Percentiles rank a stretch among this genome's conserved stretches.
Evolutionary conservation across 441 rosid species (phyloP).

Genomic region (Melastoma candidum): DNA sequence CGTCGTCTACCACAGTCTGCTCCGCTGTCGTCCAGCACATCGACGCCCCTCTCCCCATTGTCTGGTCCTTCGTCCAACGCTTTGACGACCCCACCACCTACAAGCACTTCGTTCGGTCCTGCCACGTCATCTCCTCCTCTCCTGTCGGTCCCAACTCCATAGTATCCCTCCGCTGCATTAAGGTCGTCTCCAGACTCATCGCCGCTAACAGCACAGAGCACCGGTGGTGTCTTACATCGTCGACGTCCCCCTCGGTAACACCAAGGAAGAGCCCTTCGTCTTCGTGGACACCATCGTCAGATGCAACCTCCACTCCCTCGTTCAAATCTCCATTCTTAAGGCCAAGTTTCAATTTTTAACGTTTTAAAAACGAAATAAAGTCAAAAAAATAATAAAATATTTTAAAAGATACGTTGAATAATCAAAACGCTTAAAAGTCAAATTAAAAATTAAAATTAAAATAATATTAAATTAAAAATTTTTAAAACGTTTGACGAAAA

Average conservation of each 20-base stretch:
- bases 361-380: too few relatives aligned
- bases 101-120: conserved; percentile 62
- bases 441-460: too few relatives aligned
- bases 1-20: conserved; percentile 36
- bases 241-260: conserved; percentile 58
- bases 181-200: conserved; percentile 55
- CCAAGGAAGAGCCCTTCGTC: conserved; percentile 53
- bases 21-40: conserved; percentile 57
- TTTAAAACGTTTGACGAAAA: too few relatives aligned
- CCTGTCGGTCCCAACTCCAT: conserved; percentile 39
- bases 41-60: conserved; percentile 45
- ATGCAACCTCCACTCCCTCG: conserved; percentile 60
- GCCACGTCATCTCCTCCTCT: conserved; percentile 28
- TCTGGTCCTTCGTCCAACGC: conserved; percentile 66
- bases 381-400: too few relatives aligned
- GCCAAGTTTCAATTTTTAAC: too few relatives aligned
- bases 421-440: too few relatives aligned
- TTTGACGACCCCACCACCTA: conserved; percentile 58
- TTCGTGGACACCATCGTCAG: conserved; percentile 59
- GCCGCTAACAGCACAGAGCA: conserved; percentile 53
- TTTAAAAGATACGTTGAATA: too few relatives aligned
- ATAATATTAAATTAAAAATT: too few relatives aligned
- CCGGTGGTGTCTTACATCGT: conserved; percentile 56
- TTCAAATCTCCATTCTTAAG: conserved; percentile 32
- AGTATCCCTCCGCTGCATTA: conserved; percentile 50